phyloP scores from a whole-genome alignment of 768 basidiomycete genomes.

The Dioszegia crocea region DNA sequence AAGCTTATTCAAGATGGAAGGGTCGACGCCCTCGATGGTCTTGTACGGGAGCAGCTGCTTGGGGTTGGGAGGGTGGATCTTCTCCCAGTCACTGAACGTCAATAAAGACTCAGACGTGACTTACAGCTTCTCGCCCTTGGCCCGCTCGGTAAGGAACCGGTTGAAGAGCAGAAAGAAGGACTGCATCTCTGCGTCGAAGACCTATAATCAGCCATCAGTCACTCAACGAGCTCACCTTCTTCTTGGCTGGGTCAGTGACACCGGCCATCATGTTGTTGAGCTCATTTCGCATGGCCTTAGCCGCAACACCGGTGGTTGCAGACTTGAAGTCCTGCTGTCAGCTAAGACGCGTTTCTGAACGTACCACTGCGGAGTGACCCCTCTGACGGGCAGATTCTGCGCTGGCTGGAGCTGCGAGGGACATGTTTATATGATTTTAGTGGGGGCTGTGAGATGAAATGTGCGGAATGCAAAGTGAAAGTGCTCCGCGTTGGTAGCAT shows the following conservation, averaged over 20 bases:
- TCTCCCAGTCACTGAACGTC: constrained; percentile 70
- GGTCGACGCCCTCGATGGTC: constrained; percentile 62
- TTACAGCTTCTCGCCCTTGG: constrained; percentile 79
- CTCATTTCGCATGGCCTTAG: constrained; percentile 97
- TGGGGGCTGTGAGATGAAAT: not conserved
- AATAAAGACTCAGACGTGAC: not conserved
- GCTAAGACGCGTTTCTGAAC: constrained; percentile 8
- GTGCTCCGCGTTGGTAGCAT: no score
- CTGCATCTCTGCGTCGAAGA: constrained; percentile 93
- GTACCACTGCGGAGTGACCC: constrained; percentile 40
- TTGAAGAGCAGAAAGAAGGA: constrained; percentile 94
- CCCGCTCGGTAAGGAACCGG: constrained; percentile 83
- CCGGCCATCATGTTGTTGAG: constrained; percentile 86
- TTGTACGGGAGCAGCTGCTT: constrained; percentile 84
- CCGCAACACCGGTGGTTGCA: constrained; percentile 87
- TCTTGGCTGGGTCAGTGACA: constrained; percentile 71
- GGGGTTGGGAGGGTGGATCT: constrained; percentile 76
- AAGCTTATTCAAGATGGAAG: constrained; percentile 76
- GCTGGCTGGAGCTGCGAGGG: constrained; percentile 3
- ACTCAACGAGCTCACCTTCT: constrained; percentile 60
- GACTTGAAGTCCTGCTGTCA: constrained; percentile 72
- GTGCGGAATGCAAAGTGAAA: not conserved
- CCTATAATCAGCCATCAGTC: constrained; percentile 26
- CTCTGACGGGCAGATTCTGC: constrained; percentile 32
- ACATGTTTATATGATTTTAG: not conserved